Base-by-base conservation (phyloP, 805 yeast species). In the Kluyveromyces dobzhanskii region DNA sequence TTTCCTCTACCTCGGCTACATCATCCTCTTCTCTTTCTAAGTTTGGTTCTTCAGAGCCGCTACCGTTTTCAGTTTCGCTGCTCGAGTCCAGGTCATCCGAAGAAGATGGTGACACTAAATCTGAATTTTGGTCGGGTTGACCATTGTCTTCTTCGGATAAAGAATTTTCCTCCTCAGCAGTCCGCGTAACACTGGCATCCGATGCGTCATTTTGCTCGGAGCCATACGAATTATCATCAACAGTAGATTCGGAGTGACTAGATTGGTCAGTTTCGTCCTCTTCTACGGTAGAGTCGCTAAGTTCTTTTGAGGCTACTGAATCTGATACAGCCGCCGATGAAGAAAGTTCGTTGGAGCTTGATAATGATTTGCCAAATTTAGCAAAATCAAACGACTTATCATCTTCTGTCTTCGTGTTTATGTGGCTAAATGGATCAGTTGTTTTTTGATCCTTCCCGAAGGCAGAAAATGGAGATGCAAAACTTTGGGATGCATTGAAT, bases 251-350 rank as follows among this genome's bases (percentile, higher is more conserved):
- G n/a, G n/a, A n/a, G n/a, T n/a, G 24, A 21, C 24, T 21, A 21
- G 24, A 9, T 9, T 6, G 12, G 6, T 27, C 30, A n/a, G 30
- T 7, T 27, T 27, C 12, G 11, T 27, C 30, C 7, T 27, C n/a
- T 26, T 27, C 32, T 12, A 27, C 32, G 11, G 38, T 27, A n/a
- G 38, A 35, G n/a, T 35, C 38, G n/a, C 32, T 28, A 19, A 27
- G 11, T 25, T 28, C 33, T 23, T 21, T 31, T 7, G 35, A 23
- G 16, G 13, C 24, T 6, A 23, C 25, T 17, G 21, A 8, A 16
- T n/a, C 25, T 25, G 14, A 12, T 13, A 7, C 25, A 9, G 17
- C 26, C 14, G 7, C 14, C 7, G 32, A 14, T 27, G 16, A 11
- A 6, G 11, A 27, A n/a, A 5, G 7, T 7, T 12, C 7, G 30